Evolutionary conservation across 371 early-diverging fungal species (phyloP).

Genomic region (Syncephalastrum monosporum): DNA sequence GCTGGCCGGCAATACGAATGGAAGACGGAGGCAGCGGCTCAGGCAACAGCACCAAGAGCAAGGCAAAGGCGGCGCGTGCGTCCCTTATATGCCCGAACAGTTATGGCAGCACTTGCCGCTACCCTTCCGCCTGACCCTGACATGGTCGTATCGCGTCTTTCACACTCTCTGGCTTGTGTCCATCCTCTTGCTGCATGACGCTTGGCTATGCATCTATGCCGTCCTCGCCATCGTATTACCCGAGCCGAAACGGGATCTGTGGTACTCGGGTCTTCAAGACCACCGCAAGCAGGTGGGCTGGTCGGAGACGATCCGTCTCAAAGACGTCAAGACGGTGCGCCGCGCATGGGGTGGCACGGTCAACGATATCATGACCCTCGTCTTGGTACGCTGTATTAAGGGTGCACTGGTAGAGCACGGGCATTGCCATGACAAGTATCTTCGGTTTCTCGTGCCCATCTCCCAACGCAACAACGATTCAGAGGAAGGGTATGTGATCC

Average conservation of each 20-base stretch:
- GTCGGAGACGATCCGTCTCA: constrained; percentile 29
- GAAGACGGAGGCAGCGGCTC: not conserved
- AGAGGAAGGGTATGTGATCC: no score
- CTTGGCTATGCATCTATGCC: constrained; percentile 4
- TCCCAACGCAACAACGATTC: constrained; percentile 6
- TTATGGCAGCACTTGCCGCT: no score
- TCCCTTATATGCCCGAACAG: no score
- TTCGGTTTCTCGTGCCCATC: constrained; percentile 32
- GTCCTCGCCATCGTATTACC: constrained; percentile 9
- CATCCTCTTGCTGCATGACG: constrained; percentile 13
- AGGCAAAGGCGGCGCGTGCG: no score
- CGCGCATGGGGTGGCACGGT: constrained; percentile 30
- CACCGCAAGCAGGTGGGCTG: constrained; percentile 33
- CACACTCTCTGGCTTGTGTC: no score
- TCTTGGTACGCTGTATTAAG: constrained; percentile 26
- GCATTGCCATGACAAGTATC: constrained; percentile 20
- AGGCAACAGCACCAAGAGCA: not conserved
- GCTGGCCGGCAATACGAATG: not conserved
- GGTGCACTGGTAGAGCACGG: constrained; percentile 23
- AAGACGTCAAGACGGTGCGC: constrained; percentile 26
- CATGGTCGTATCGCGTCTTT: no score
- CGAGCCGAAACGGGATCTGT: constrained; percentile 17
- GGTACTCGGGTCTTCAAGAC: constrained; percentile 28
- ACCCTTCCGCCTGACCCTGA: no score
- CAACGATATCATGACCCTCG: constrained; percentile 39